Percentiles rank a stretch among this genome's conserved stretches.
Evolutionary conservation across 257 asterid genomes (phyloP).

Genomic region (Leonotis leonurus): DNA sequence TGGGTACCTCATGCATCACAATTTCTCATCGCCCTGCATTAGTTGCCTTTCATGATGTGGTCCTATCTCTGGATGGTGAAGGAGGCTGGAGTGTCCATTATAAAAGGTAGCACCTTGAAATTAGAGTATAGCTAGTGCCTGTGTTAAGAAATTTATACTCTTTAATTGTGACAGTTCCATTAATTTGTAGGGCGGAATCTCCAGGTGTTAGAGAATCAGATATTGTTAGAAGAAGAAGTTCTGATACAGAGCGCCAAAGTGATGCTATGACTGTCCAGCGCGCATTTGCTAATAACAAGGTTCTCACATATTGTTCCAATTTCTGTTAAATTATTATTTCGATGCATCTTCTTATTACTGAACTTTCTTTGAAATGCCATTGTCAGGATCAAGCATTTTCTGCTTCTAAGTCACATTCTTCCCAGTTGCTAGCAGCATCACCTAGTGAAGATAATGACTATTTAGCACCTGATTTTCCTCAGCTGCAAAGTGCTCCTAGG

Average conservation of each 20-base stretch:
- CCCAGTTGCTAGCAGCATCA: slow-evolving; percentile 62
- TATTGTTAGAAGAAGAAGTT: slow-evolving; percentile 32
- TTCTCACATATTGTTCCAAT: slow-evolving; percentile 17
- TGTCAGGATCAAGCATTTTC: slow-evolving; percentile 65
- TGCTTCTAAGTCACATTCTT: slow-evolving; percentile 61
- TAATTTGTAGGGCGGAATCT: slow-evolving; percentile 53
- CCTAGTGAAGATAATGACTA: slow-evolving; percentile 35
- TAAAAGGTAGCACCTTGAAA: slow-evolving; percentile 45
- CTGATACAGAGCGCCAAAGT: slow-evolving; percentile 73
- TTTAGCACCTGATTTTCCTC: slow-evolving; percentile 62
- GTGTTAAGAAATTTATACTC: neutral
- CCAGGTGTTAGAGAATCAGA: slow-evolving; percentile 52
- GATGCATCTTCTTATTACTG: slow-evolving; percentile 9
- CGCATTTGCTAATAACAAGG: slow-evolving; percentile 87
- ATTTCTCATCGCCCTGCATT: slow-evolving; percentile 99
- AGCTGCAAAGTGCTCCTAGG: slow-evolving; percentile 63
- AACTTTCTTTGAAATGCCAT: slow-evolving; percentile 19
- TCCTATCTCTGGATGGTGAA: slow-evolving; percentile 98
- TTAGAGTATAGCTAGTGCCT: neutral
- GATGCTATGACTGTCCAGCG: slow-evolving; percentile 90
- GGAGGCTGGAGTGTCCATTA: slow-evolving; percentile 95
- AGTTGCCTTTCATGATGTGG: slow-evolving; percentile 96
- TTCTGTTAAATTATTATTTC: slow-evolving; percentile 11
- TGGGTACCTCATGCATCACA: slow-evolving; percentile 99
- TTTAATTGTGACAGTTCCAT: slow-evolving; percentile 17